Percentiles rank a stretch among this genome's conserved stretches.
phyloP scores from a whole-genome alignment of 495 filamentous ascomycete genomes.

The Hypomontagnella submonticulosa region DNA sequence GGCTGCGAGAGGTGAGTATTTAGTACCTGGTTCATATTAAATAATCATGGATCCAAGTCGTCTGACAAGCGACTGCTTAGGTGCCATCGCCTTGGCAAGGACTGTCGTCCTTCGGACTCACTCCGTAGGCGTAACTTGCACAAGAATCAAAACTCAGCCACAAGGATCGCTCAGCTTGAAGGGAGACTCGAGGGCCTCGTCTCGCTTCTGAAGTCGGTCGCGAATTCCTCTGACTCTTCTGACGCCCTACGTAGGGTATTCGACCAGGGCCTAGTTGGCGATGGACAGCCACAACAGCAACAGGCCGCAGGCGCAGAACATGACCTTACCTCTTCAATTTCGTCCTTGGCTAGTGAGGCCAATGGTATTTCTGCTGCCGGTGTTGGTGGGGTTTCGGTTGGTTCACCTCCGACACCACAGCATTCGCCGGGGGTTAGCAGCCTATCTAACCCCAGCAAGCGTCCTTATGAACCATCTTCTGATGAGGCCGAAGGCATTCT shows the following conservation, averaged over 20 bases:
- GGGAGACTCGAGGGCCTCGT: constrained; percentile 64
- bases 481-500: constrained; percentile 55
- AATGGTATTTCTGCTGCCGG: neutral
- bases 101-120: constrained; percentile 54
- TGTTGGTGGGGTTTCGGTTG: neutral
- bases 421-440: neutral
- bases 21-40: neutral
- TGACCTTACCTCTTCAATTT: neutral
- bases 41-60: neutral
- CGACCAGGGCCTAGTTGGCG: constrained; percentile 4
- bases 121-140: constrained; percentile 51
- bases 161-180: constrained; percentile 58
- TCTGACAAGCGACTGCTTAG: constrained; percentile 38
- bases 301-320: neutral
- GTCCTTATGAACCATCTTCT: constrained; percentile 27
- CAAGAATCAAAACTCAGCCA: constrained; percentile 35
- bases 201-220: constrained; percentile 52
- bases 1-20: constrained; percentile 57
- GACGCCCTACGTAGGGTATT: constrained; percentile 5
- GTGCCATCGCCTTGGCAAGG: constrained; percentile 60
- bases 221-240: constrained; percentile 13
- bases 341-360: neutral
- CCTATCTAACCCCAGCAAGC: neutral
- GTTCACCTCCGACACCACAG: neutral
- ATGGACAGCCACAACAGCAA: constrained; percentile 1